Evolutionary conservation across 2,329 filamentous ascomycete species (phyloP).

Genomic region (Pyricularia grisea): DNA sequence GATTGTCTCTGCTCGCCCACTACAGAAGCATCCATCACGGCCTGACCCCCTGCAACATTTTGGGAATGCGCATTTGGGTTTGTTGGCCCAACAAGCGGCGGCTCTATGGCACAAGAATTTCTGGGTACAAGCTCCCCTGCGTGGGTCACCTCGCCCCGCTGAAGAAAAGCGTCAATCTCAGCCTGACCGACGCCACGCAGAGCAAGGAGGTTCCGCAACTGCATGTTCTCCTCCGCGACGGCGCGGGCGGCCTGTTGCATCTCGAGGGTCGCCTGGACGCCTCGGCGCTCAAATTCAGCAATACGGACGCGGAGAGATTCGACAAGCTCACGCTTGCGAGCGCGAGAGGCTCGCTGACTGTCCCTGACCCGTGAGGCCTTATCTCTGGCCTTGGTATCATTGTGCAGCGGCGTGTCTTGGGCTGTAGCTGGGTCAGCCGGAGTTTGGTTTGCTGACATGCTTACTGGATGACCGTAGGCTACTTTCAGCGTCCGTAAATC

Average conservation of each 20-base stretch:
- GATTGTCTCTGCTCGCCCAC: not conserved
- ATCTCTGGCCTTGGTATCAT: not conserved
- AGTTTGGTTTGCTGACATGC: not conserved
- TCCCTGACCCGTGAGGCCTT: constrained; percentile 24
- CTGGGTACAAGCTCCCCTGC: not conserved
- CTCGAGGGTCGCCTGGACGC: constrained; percentile 37
- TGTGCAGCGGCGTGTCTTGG: not conserved
- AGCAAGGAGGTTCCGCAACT: constrained; percentile 24
- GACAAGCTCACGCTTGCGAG: constrained; percentile 39
- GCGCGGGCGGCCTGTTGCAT: constrained; percentile 43
- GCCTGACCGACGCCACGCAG: constrained; percentile 3
- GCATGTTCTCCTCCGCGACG: constrained; percentile 38
- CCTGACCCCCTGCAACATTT: not conserved
- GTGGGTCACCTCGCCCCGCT: not conserved
- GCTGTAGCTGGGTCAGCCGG: not conserved
- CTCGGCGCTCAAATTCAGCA: constrained; percentile 35
- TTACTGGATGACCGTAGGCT: not conserved
- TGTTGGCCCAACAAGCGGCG: not conserved
- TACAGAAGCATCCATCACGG: not conserved
- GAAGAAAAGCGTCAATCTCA: constrained; percentile 5
- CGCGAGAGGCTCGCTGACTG: constrained; percentile 44
- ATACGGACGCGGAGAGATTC: constrained; percentile 35
- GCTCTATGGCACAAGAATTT: not conserved
- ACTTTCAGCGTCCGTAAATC: not conserved
- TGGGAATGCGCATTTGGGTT: not conserved